Evolutionary conservation across 305 asterid genomes (phyloP).

Genomic region (Fraxinus paxiana): DNA sequence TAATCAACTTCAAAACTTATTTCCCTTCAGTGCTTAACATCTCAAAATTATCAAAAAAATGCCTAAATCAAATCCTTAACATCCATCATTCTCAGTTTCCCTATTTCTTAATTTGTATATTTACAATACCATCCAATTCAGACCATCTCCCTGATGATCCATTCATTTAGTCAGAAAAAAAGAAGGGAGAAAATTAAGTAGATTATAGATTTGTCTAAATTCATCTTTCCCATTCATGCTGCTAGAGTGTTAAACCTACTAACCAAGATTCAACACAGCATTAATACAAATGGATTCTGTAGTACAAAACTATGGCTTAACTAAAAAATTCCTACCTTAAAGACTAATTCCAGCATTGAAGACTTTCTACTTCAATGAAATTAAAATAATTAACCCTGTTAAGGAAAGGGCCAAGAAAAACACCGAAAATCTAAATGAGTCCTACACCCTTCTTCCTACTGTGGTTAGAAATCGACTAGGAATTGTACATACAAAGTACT

Average conservation of each 20-base stretch:
- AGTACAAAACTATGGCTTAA: slow-evolving; percentile 22
- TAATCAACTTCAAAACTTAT: neutral
- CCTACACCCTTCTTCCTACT: slow-evolving; percentile 30
- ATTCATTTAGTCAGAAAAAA: neutral
- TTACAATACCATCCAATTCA: neutral
- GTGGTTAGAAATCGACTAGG: slow-evolving; percentile 34
- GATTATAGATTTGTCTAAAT: slow-evolving; percentile 1
- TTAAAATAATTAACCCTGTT: slow-evolving; percentile 34
- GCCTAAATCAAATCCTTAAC: neutral
- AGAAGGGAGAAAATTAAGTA: neutral
- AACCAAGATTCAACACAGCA: slow-evolving; percentile 24
- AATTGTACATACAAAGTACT: slow-evolving; percentile 43
- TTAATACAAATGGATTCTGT: slow-evolving; percentile 32
- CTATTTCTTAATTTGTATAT: neutral
- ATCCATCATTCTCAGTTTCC: neutral
- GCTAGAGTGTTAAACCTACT: slow-evolving; percentile 34
- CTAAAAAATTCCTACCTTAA: slow-evolving; percentile 25
- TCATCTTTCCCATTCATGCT: slow-evolving; percentile 26
- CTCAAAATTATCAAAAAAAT: neutral
- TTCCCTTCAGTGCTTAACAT: neutral
- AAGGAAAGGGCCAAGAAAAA: neutral
- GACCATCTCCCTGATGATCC: neutral
- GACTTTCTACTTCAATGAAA: slow-evolving; percentile 38
- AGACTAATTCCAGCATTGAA: neutral
- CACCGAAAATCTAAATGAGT: slow-evolving; percentile 23